These are phyloP conservation scores for Saururus chinensis DNA, from an alignment of 164 flowering plant genomes.

Conservation along the genomic window DNA sequence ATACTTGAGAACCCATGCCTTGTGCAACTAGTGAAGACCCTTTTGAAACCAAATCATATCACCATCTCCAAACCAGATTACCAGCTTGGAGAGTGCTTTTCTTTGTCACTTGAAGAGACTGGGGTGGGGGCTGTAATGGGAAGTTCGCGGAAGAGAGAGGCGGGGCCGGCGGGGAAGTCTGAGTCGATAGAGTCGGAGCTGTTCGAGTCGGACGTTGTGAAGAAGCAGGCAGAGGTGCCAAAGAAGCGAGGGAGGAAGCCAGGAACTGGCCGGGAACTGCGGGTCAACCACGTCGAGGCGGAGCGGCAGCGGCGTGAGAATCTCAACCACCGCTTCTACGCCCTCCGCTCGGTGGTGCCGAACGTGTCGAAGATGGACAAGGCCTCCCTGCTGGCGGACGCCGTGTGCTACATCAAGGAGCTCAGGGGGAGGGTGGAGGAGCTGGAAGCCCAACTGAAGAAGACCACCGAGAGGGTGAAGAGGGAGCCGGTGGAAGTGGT, in stretches of 20 bases:
- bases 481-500: too few species aligned
- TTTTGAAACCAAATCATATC: conserved; percentile 22
- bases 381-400: conserved; percentile 87
- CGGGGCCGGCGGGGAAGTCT: too few species aligned
- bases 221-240: conserved; percentile 23
- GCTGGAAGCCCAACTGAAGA: conserved; percentile 38
- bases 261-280: conserved; percentile 30
- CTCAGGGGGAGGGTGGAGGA: conserved; percentile 70
- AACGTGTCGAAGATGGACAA: conserved; percentile 97
- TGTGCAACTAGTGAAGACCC: conserved; percentile 28
- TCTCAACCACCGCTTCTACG: conserved; percentile 86
- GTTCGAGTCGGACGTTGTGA: background rate
- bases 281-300: conserved; percentile 88
- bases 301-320: conserved; percentile 93
- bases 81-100: background rate
- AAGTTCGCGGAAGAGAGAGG: conserved; percentile 1
- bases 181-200: too few species aligned
- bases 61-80: background rate
- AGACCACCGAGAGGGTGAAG: conserved; percentile 1
- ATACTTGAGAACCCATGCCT: conserved; percentile 34
- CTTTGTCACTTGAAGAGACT: too few species aligned
- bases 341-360: conserved; percentile 83
- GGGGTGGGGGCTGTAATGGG: conserved; percentile 27
- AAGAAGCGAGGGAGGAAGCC: too few species aligned
- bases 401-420: conserved; percentile 80